These are phyloP conservation scores for Umbellularia californica DNA, from an alignment of 164 flowering plant genomes.

Conservation along the genomic window DNA sequence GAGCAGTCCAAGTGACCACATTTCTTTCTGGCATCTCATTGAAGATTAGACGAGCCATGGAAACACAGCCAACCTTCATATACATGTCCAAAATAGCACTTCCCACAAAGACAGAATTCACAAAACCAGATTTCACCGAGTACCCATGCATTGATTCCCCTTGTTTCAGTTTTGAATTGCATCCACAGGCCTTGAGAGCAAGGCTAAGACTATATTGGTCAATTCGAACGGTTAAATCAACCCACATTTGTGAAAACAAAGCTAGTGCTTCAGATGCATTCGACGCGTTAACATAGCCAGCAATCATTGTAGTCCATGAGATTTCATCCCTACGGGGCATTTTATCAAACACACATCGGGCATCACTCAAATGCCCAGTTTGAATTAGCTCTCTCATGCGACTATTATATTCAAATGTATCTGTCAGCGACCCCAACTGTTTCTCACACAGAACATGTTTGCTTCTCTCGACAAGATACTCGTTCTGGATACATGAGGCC, in stretches of 20 bases:
- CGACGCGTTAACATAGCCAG: conserved; percentile 52
- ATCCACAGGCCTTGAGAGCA: conserved; percentile 73
- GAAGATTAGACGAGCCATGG: conserved; percentile 49
- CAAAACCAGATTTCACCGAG: conserved; percentile 55
- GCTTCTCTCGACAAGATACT: conserved; percentile 4
- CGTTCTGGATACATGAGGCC: conserved; percentile 11
- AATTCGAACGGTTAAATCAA: conserved; percentile 27
- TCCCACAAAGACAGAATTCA: conserved; percentile 75
- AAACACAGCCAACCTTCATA: conserved; percentile 37
- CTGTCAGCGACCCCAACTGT: conserved; percentile 12
- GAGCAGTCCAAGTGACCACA: conserved; percentile 85
- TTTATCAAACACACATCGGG: conserved; percentile 65
- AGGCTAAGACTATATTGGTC: conserved; percentile 65
- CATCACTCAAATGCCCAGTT: conserved; percentile 39
- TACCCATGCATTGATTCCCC: conserved; percentile 64
- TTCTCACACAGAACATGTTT: not conserved
- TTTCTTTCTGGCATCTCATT: conserved; percentile 69
- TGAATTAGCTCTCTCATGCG: conserved; percentile 37
- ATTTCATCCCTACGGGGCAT: conserved; percentile 68
- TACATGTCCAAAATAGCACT: conserved; percentile 83
- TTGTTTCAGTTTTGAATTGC: conserved; percentile 20
- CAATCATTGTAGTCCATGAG: conserved; percentile 70
- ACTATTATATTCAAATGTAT: conserved; percentile 35
- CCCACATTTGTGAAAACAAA: conserved; percentile 57
- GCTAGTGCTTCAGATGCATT: conserved; percentile 42